A percentile compares a stretch with the other conserved stretches of the same genome.
These are phyloP conservation scores for Penicillium sp. DNA, from an alignment of 2,329 filamentous ascomycete genomes.

Conservation along the genomic window DNA sequence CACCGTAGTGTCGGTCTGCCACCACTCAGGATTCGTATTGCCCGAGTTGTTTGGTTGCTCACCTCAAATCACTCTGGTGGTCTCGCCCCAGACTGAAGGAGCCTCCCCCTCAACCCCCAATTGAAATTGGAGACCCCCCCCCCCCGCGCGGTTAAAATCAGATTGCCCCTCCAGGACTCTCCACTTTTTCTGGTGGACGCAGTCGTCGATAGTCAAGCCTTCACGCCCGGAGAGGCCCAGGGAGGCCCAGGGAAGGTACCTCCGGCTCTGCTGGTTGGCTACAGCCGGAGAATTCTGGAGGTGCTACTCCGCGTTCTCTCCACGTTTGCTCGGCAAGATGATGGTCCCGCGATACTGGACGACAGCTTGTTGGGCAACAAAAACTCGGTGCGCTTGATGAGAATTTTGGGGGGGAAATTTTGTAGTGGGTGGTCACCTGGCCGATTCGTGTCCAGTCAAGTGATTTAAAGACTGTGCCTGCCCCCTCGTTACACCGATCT, in stretches of 20 bases:
- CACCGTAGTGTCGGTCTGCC: too few relatives aligned
- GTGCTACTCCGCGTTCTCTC: conserved; percentile 1
- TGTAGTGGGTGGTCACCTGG: conserved; percentile 1
- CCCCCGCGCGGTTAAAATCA: conserved; percentile 19
- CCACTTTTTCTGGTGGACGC: conserved; percentile 10
- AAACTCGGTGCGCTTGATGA: background rate
- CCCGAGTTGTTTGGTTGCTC: too few relatives aligned
- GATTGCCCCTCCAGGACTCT: conserved; percentile 14
- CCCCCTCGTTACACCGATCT: background rate
- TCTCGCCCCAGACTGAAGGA: too few relatives aligned
- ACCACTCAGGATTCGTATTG: too few relatives aligned
- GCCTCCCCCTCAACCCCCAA: too few relatives aligned
- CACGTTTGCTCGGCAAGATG: background rate
- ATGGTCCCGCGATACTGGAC: background rate
- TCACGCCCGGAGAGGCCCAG: background rate
- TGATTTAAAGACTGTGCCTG: conserved; percentile 1
- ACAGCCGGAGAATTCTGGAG: background rate
- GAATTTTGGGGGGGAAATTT: too few relatives aligned
- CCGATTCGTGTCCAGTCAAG: background rate
- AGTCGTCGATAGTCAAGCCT: conserved; percentile 1
- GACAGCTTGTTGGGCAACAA: background rate
- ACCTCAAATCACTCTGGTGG: too few relatives aligned
- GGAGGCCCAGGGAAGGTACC: background rate
- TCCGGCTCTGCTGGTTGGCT: background rate
- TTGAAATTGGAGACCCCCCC: too few relatives aligned